Percentiles rank a stretch among this genome's conserved stretches.
phyloP scores from a whole-genome alignment of 768 basidiomycete genomes.

The Lanmaoa pseudosensibilis region DNA sequence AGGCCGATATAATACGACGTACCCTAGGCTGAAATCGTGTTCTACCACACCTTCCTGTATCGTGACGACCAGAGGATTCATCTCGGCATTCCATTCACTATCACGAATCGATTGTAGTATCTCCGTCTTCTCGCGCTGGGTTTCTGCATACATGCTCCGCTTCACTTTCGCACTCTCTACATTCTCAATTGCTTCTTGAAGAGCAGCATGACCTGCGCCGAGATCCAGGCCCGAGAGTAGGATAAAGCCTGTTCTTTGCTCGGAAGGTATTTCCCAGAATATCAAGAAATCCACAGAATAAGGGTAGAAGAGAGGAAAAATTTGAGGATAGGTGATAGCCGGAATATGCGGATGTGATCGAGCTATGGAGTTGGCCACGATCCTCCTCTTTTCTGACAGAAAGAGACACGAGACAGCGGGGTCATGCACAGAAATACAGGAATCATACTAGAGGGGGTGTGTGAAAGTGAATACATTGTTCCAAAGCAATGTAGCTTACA shows the following conservation, averaged over 20 bases:
- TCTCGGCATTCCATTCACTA: conserved; percentile 78
- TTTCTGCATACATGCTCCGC: conserved; percentile 91
- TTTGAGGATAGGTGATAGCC: conserved; percentile 42
- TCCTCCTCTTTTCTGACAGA: conserved; percentile 49
- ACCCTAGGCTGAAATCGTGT: conserved; percentile 77
- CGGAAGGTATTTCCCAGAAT: conserved; percentile 70
- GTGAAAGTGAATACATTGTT: conserved; percentile 1
- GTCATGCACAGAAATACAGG: conserved; percentile 18
- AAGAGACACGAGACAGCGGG: conserved; percentile 44
- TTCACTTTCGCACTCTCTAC: conserved; percentile 64
- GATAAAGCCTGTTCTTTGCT: conserved; percentile 61
- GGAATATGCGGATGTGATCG: conserved; percentile 60
- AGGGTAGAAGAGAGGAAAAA: conserved; percentile 85
- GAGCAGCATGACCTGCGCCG: conserved; percentile 67
- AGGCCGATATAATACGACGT: conserved; percentile 28
- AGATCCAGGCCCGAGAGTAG: conserved; percentile 57
- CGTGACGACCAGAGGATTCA: conserved; percentile 64
- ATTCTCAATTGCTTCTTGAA: conserved; percentile 60
- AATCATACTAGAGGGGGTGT: conserved; percentile 9
- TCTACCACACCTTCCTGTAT: conserved; percentile 45
- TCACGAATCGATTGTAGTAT: conserved; percentile 64
- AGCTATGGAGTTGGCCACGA: conserved; percentile 36
- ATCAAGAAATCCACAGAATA: conserved; percentile 68
- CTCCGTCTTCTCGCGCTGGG: conserved; percentile 66
- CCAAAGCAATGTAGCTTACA: conserved; percentile 35